A percentile compares a stretch with the other conserved stretches of the same genome.
Conservation (phyloP, 768 basidiomycete genomes). For the Agaricus sinodeliciosus region DNA sequence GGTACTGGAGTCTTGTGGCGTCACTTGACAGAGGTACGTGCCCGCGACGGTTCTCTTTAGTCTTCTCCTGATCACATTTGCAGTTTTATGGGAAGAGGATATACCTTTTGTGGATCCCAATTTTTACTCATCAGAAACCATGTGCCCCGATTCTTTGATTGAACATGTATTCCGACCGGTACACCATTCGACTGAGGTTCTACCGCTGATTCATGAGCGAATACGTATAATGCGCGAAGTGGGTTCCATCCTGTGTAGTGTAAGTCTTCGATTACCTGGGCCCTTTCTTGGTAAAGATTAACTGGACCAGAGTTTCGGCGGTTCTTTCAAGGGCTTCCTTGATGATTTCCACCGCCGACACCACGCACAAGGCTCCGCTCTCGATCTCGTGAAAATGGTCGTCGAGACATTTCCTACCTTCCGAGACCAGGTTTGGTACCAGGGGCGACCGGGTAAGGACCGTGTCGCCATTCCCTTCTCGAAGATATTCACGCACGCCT, state of each 20-base stretch:
- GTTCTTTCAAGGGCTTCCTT: conserved; percentile 65
- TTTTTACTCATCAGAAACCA: conserved; percentile 67
- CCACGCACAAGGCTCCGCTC: conserved; percentile 52
- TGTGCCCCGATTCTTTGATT: conserved; percentile 68
- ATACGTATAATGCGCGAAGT: conserved; percentile 75
- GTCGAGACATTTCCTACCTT: conserved; percentile 68
- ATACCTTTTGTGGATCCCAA: conserved; percentile 74
- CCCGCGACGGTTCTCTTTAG: neutral
- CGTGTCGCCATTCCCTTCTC: neutral
- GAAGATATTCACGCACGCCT: neutral
- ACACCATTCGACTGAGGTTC: conserved; percentile 46
- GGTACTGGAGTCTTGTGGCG: conserved; percentile 86
- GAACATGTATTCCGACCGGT: conserved; percentile 63
- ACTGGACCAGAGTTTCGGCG: conserved; percentile 48
- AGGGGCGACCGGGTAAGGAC: conserved; percentile 51
- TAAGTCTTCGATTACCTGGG: conserved; percentile 27
- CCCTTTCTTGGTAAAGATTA: neutral
- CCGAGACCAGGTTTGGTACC: conserved; percentile 57
- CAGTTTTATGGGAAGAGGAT: conserved; percentile 63
- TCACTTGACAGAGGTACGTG: conserved; percentile 70
- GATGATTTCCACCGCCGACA: conserved; percentile 50
- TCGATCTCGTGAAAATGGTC: conserved; percentile 69
- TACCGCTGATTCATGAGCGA: conserved; percentile 68
- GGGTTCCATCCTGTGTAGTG: conserved; percentile 63
- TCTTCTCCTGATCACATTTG: neutral